These are phyloP conservation scores for Nothomitra cinnamomea DNA, from an alignment of 2,329 filamentous ascomycete genomes.

Conservation along the genomic window DNA sequence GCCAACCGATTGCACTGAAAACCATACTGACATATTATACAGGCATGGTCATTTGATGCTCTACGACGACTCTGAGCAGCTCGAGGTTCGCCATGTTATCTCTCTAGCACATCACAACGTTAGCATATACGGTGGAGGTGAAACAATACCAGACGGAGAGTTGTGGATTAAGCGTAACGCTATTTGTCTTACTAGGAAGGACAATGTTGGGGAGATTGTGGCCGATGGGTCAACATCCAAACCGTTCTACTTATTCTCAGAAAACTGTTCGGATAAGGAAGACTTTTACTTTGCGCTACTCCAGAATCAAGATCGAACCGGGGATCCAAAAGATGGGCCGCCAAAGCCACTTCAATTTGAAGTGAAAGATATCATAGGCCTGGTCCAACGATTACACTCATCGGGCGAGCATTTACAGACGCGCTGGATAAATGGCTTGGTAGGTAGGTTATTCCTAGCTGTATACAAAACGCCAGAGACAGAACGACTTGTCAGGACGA, in stretches of 20 bases:
- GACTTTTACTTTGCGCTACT: slow-evolving; percentile 94
- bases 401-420: slow-evolving; percentile 82
- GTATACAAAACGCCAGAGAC: slow-evolving; percentile 73
- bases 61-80: slow-evolving; percentile 86
- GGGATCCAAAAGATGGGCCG: slow-evolving; percentile 36
- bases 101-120: slow-evolving; percentile 78
- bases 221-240: slow-evolving; percentile 46
- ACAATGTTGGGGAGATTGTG: slow-evolving; percentile 34
- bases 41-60: slow-evolving; percentile 94
- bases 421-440: slow-evolving; percentile 81
- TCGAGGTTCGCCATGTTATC: slow-evolving; percentile 92
- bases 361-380: slow-evolving; percentile 67
- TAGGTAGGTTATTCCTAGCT: slow-evolving; percentile 76
- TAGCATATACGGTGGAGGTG: slow-evolving; percentile 59
- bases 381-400: slow-evolving; percentile 82
- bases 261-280: slow-evolving; percentile 91
- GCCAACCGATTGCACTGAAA: too few species aligned
- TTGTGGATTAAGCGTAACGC: slow-evolving; percentile 92
- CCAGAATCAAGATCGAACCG: slow-evolving; percentile 59
- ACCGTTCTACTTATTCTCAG: slow-evolving; percentile 86
- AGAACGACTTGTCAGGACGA: slow-evolving; percentile 61
- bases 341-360: slow-evolving; percentile 64
- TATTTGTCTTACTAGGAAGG: slow-evolving; percentile 57
- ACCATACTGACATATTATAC: slow-evolving; percentile 9
- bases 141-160: slow-evolving; percentile 63